phyloP scores from a whole-genome alignment of 768 basidiomycete genomes.

The Cubamyces lactineus region DNA sequence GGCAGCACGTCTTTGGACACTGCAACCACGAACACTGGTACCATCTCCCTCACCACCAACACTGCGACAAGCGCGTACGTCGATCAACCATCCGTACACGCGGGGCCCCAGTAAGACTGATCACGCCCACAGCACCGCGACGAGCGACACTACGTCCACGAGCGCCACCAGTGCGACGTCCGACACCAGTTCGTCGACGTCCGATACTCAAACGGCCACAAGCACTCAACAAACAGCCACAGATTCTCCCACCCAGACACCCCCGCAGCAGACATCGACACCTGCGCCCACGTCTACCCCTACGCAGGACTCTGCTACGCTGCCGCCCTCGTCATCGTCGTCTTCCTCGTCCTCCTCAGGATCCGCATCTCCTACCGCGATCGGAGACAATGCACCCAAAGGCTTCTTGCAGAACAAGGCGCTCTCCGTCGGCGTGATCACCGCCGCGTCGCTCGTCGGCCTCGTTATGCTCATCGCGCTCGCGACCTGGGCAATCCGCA shows the following conservation, averaged over 20 bases:
- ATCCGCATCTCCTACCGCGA: constrained; percentile 34
- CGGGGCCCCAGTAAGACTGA: too few relatives aligned
- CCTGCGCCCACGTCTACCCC: background rate
- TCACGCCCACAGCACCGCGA: background rate
- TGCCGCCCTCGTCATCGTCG: background rate
- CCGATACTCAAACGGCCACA: constrained; percentile 10
- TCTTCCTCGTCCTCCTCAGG: constrained; percentile 30
- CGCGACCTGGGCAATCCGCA: constrained; percentile 52
- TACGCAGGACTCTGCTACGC: background rate
- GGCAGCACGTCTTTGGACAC: constrained; percentile 4
- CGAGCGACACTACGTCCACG: background rate
- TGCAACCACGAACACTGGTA: background rate
- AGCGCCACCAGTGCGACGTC: constrained; percentile 7
- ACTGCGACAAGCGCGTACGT: constrained; percentile 4
- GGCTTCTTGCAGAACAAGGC: constrained; percentile 67
- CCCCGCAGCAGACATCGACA: background rate
- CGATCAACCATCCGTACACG: background rate
- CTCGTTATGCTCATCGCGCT: constrained; percentile 48
- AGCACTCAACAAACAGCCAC: constrained; percentile 5
- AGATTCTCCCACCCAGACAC: background rate
- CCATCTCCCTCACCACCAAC: constrained; percentile 3
- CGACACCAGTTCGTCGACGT: constrained; percentile 6
- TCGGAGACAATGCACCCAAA: constrained; percentile 32
- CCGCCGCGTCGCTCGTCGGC: constrained; percentile 49
- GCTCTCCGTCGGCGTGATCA: constrained; percentile 63